These are phyloP conservation scores for Fusarium continuum DNA, from an alignment of 2,329 filamentous ascomycete species.

Conservation along the genomic window DNA sequence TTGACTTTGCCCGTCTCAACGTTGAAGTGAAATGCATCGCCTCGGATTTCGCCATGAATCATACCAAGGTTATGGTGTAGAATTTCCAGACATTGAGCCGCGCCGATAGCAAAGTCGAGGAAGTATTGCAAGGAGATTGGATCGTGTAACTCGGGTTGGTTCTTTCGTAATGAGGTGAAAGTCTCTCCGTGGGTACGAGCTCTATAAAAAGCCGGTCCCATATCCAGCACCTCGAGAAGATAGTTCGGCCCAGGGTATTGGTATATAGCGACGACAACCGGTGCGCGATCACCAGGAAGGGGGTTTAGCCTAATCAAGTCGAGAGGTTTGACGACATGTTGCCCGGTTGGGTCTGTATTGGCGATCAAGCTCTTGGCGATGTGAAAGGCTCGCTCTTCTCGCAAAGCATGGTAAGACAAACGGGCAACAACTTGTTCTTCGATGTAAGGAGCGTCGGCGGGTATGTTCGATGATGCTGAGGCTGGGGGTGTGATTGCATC, in stretches of 20 bases:
- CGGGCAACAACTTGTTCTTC: constrained; percentile 80
- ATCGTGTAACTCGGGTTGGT: constrained; percentile 60
- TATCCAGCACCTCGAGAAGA: constrained; percentile 73
- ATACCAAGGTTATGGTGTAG: constrained; percentile 89
- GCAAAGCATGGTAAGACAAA: constrained; percentile 81
- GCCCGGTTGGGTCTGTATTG: constrained; percentile 75
- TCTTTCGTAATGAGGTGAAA: constrained; percentile 56
- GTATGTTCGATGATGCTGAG: constrained; percentile 47
- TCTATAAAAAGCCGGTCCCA: constrained; percentile 79
- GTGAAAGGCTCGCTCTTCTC: constrained; percentile 88
- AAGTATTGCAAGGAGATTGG: constrained; percentile 79
- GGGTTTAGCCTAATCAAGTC: constrained; percentile 78
- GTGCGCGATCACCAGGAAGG: constrained; percentile 72
- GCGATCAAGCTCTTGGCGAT: constrained; percentile 77
- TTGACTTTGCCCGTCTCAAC: constrained; percentile 75
- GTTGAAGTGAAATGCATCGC: constrained; percentile 91
- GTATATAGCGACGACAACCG: constrained; percentile 83
- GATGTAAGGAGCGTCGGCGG: constrained; percentile 61
- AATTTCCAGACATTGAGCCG: constrained; percentile 85
- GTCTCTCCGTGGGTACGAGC: constrained; percentile 62
- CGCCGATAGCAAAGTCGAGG: constrained; percentile 90
- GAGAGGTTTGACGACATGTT: constrained; percentile 82
- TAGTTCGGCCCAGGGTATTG: constrained; percentile 80
- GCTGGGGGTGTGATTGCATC: constrained; percentile 53
- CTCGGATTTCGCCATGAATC: constrained; percentile 89